Conservation (phyloP, 2,329 filamentous ascomycete genomes). For the Byssoonygena ceratinophila region DNA sequence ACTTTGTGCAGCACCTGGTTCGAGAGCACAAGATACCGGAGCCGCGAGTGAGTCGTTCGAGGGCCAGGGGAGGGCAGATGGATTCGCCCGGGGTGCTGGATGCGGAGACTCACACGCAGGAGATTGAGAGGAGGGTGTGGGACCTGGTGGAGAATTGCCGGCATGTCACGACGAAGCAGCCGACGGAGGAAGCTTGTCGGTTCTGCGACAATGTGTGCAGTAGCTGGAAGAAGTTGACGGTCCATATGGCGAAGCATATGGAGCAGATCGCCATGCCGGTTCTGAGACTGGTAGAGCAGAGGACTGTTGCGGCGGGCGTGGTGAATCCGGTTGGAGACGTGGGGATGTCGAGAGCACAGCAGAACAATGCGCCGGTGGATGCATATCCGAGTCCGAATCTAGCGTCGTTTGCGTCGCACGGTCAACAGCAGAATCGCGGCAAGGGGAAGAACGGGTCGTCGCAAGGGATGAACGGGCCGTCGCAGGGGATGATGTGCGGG, state of each 20-base stretch:
- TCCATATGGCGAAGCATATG: constrained; percentile 92
- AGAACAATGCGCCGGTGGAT: neutral
- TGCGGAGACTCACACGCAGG: constrained; percentile 23
- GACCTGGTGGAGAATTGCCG: constrained; percentile 68
- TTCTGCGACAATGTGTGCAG: constrained; percentile 75
- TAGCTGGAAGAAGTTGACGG: constrained; percentile 85
- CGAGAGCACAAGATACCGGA: constrained; percentile 81
- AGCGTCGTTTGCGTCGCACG: no score
- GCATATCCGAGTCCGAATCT: neutral
- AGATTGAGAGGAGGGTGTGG: constrained; percentile 56
- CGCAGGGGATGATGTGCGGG: neutral
- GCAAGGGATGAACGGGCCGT: neutral
- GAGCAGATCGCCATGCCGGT: constrained; percentile 80
- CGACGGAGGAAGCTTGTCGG: constrained; percentile 68
- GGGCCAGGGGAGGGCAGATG: constrained; percentile 50
- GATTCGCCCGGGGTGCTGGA: constrained; percentile 20
- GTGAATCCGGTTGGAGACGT: constrained; percentile 9
- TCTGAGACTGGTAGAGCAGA: constrained; percentile 42
- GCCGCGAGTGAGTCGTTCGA: constrained; percentile 64
- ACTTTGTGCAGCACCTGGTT: constrained; percentile 85
- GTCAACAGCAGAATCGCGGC: neutral
- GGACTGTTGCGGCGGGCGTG: constrained; percentile 30
- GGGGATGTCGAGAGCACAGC: neutral
- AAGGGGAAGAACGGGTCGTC: neutral
- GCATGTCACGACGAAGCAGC: constrained; percentile 53